Base-by-base conservation (phyloP, 106 monocot species). In the Amphibolis antarctica region DNA sequence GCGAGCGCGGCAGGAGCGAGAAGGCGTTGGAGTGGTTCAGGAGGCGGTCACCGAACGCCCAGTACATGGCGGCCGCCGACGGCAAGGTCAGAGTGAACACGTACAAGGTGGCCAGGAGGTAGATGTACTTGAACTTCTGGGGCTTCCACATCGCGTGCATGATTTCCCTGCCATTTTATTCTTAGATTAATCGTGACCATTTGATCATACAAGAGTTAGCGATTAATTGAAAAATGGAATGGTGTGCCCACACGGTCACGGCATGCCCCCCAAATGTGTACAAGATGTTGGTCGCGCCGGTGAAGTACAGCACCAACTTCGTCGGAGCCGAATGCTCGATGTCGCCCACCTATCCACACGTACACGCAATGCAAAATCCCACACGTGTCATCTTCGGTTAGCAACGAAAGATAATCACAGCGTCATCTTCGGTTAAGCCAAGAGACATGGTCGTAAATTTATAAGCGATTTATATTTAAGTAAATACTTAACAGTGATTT, bases 61-160 rank as follows among this genome's bases (percentile, higher is more conserved):
- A 82, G 74, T 86, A 82, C 81, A 86, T 77, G 31, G 85, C 75
- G 17, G 78, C 28, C 15, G 85, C 81, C 26, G 85, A 85, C 23
- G 85, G 85, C 23, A 85, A 69, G 5, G 85, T 85, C 64, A 85
- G 71, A 9, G 85, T 85, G 75, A 85, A 85, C 46, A 85, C 81
- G 53, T 85, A 85, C 51, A 81, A 28, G 7, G 85, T 85, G 0
- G 85, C 85, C 19, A 85, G 58, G 29, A 86, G 74, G 68, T 86
- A 86, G 55, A 86, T 75, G 65, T 62, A 80, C 66, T 86, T 86
- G 79, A 86, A 86, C 67, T 82, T 86, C 44, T 71, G 79, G 3
- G 86, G 86, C 74, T 80, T 86, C 86, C 82, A 86, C 86, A 86
- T 86, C 84, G 89, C 91, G 65, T 92, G 91, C 91, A 92, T 92